Conservation (phyloP, 768 basidiomycete species). For the Auriscalpium orientale region DNA sequence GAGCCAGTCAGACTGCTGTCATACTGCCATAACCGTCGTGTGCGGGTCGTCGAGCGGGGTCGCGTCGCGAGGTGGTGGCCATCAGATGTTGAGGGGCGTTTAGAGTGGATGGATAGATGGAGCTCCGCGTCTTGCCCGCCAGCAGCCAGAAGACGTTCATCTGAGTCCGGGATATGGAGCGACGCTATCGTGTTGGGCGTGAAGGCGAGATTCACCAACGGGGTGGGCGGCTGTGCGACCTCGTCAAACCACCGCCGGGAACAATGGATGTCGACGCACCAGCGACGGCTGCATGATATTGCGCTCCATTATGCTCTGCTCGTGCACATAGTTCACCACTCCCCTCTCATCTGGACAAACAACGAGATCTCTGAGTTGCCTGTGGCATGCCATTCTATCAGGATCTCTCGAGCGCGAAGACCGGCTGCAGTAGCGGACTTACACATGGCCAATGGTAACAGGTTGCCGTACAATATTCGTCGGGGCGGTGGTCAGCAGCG, state of each 20-base stretch:
- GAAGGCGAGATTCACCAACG: conserved; percentile 48
- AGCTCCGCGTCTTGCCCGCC: conserved; percentile 71
- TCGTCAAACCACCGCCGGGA: conserved; percentile 1
- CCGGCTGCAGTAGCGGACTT: conserved; percentile 4
- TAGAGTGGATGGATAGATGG: conserved; percentile 47
- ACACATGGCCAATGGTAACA: conserved; percentile 61
- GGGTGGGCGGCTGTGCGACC: conserved; percentile 27
- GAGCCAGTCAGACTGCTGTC: conserved; percentile 50
- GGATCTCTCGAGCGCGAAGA: conserved; percentile 7
- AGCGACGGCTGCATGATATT: conserved; percentile 40
- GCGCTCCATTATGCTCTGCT: conserved; percentile 50
- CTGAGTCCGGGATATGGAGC: conserved; percentile 40
- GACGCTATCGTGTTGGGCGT: conserved; percentile 58
- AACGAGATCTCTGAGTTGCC: conserved; percentile 73
- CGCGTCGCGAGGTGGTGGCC: conserved; percentile 5
- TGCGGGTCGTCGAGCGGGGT: conserved; percentile 9
- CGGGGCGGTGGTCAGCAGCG: conserved; percentile 39
- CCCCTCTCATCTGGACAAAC: conserved; percentile 65
- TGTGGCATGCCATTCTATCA: conserved; percentile 19
- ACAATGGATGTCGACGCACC: conserved; percentile 29
- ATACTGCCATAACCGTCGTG: conserved; percentile 41
- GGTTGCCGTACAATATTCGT: conserved; percentile 33
- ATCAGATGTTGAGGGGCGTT: conserved; percentile 4
- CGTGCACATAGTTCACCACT: conserved; percentile 54
- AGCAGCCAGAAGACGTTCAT: conserved; percentile 61